A percentile compares a stretch with the other conserved stretches of the same genome.
Conservation (phyloP, 495 filamentous ascomycete species). For the Daldinia loculata region DNA sequence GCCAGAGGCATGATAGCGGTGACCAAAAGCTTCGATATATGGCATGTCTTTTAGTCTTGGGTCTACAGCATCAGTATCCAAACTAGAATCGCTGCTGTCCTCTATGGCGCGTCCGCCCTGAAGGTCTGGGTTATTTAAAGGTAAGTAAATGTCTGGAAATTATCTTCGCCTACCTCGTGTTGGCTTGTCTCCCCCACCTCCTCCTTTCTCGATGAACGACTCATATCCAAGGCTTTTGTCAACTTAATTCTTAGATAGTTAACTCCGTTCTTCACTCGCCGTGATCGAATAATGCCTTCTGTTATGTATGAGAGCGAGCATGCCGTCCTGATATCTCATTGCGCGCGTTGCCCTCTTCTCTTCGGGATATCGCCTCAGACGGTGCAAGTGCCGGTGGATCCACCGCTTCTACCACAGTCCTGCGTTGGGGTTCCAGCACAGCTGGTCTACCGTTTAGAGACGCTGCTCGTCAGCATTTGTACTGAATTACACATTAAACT, state of each 20-base stretch:
- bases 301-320: slow-evolving; percentile 18
- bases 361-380: slow-evolving; percentile 30
- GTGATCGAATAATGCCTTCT: slow-evolving; percentile 14
- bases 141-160: background rate
- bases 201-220: slow-evolving; percentile 24
- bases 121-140: slow-evolving; percentile 10
- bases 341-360: slow-evolving; percentile 18
- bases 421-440: slow-evolving; percentile 34
- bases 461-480: slow-evolving; percentile 25
- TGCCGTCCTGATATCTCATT: slow-evolving; percentile 32
- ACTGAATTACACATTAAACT: slow-evolving; percentile 27
- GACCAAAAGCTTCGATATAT: slow-evolving; percentile 59
- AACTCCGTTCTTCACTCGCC: slow-evolving; percentile 1
- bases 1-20: slow-evolving; percentile 63
- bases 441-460: slow-evolving; percentile 27
- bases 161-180: slow-evolving; percentile 22
- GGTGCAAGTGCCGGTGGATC: slow-evolving; percentile 34
- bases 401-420: slow-evolving; percentile 31
- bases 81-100: slow-evolving; percentile 31
- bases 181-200: slow-evolving; percentile 12
- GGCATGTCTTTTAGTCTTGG: slow-evolving; percentile 38
- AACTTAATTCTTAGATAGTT: background rate
- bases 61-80: slow-evolving; percentile 25
- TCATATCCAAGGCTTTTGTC: slow-evolving; percentile 17
- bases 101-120: slow-evolving; percentile 13